Percentiles rank a stretch among this genome's conserved stretches.
Evolutionary conservation across 2,329 filamentous ascomycete species (phyloP).

Genomic region (Juglanconis sp.): DNA sequence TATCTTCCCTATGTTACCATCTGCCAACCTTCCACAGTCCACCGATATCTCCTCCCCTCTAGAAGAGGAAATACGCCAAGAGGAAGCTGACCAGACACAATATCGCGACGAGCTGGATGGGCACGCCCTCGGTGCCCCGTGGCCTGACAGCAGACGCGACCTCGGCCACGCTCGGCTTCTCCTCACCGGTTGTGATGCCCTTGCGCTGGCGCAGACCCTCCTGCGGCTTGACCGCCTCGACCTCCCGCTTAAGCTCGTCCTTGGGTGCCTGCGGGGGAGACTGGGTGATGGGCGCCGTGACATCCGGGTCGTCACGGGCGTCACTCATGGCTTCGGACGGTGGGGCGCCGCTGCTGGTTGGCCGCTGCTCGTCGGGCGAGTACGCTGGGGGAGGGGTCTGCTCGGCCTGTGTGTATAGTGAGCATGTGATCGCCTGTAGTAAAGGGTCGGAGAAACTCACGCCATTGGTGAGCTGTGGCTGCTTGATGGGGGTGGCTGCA

Average conservation of each 20-base stretch:
- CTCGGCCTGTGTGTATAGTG: slow-evolving; percentile 25
- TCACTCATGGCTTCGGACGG: slow-evolving; percentile 20
- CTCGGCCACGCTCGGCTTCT: slow-evolving; percentile 34
- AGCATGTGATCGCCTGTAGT: not conserved
- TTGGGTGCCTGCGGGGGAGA: slow-evolving; percentile 16
- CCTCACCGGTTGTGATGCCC: slow-evolving; percentile 37
- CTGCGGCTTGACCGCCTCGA: slow-evolving; percentile 59
- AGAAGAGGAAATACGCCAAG: slow-evolving; percentile 96
- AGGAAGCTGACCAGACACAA: slow-evolving; percentile 89
- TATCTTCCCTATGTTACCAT: too few relatives aligned
- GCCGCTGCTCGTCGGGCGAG: slow-evolving; percentile 29
- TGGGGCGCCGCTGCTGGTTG: slow-evolving; percentile 19
- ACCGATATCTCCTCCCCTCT: slow-evolving; percentile 25
- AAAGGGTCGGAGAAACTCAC: slow-evolving; percentile 20
- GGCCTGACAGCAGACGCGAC: slow-evolving; percentile 46
- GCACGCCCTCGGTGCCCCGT: slow-evolving; percentile 70
- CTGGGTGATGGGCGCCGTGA: slow-evolving; percentile 21
- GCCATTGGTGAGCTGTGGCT: slow-evolving; percentile 24
- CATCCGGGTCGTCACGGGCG: slow-evolving; percentile 19
- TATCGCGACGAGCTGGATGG: slow-evolving; percentile 78
- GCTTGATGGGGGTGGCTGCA: slow-evolving; percentile 28
- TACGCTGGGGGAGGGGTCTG: slow-evolving; percentile 31
- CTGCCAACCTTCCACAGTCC: not conserved
- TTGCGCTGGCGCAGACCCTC: slow-evolving; percentile 80
- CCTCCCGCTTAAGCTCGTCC: slow-evolving; percentile 28